phyloP scores from a whole-genome alignment of 2,329 filamentous ascomycete species.

The Monosporascus sp. region DNA sequence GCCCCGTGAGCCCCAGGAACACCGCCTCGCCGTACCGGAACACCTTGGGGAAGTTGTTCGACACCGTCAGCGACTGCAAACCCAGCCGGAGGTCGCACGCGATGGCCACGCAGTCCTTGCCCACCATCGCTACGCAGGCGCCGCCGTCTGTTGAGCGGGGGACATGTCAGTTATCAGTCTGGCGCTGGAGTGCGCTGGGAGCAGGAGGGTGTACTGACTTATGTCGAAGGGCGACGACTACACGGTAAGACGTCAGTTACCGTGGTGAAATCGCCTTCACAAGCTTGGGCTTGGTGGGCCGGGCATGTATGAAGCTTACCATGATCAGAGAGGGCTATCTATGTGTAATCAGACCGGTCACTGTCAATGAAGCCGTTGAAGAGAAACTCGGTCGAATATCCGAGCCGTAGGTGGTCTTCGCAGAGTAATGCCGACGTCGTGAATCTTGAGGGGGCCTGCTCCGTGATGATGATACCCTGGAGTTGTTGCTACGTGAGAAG shows the following conservation, averaged over 20 bases:
- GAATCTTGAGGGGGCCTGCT: not conserved
- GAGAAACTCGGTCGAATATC: constrained; percentile 1
- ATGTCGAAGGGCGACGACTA: constrained; percentile 92
- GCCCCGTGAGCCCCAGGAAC: constrained; percentile 91
- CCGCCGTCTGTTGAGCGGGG: constrained; percentile 59
- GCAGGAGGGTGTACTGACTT: constrained; percentile 55
- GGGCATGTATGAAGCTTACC: constrained; percentile 23
- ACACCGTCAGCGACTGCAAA: constrained; percentile 92
- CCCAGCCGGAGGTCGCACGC: constrained; percentile 98
- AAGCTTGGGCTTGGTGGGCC: constrained; percentile 6
- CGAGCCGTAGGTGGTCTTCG: not conserved
- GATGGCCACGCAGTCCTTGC: constrained; percentile 99
- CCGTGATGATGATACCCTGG: not conserved
- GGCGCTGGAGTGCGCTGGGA: constrained; percentile 5
- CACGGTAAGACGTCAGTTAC: constrained; percentile 22
- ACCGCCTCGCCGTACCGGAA: constrained; percentile 87
- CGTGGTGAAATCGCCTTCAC: constrained; percentile 16
- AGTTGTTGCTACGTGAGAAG: not conserved
- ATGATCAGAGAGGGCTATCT: constrained; percentile 11
- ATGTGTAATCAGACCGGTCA: no score
- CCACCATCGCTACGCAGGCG: constrained; percentile 96
- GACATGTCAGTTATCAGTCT: not conserved
- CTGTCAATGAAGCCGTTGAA: constrained; percentile 8
- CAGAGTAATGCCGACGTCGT: not conserved
- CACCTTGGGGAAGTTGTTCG: constrained; percentile 99